Evolutionary conservation across 23 red algal species (phyloP).

Genomic region (Chondrus crispus): DNA sequence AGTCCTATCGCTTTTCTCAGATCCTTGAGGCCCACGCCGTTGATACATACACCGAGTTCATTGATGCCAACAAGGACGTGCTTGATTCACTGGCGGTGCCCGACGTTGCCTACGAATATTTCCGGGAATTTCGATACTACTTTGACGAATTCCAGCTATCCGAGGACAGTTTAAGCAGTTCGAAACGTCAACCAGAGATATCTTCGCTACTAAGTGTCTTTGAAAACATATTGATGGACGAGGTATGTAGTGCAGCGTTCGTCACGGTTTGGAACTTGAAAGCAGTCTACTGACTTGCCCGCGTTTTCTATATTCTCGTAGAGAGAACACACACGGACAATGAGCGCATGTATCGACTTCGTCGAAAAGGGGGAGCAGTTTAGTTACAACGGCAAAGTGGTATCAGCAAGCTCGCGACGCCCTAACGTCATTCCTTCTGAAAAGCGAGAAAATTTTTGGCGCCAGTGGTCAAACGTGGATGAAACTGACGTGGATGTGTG

Average conservation of each 20-base stretch:
- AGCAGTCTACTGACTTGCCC: too few relatives aligned
- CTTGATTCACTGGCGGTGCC: slow-evolving; percentile 72
- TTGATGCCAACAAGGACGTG: slow-evolving; percentile 66
- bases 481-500: too few relatives aligned
- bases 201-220: slow-evolving; percentile 83
- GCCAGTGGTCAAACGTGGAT: too few relatives aligned
- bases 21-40: slow-evolving; percentile 88
- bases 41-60: slow-evolving; percentile 90
- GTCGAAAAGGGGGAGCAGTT: slow-evolving; percentile 23
- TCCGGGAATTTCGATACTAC: slow-evolving; percentile 59
- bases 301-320: too few relatives aligned
- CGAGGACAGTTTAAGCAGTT: neutral
- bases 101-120: slow-evolving; percentile 83
- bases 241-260: too few relatives aligned
- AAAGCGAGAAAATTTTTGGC: slow-evolving; percentile 33
- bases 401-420: slow-evolving; percentile 20
- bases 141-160: slow-evolving; percentile 72
- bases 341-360: slow-evolving; percentile 74
- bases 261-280: too few relatives aligned
- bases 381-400: slow-evolving; percentile 44
- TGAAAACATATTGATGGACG: slow-evolving; percentile 76
- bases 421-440: neutral
- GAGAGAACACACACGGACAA: slow-evolving; percentile 69
- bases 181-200: slow-evolving; percentile 34
- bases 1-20: slow-evolving; percentile 90